Conservation (phyloP, 2,329 filamentous ascomycete genomes). For the Chaetothyriales sp. region DNA sequence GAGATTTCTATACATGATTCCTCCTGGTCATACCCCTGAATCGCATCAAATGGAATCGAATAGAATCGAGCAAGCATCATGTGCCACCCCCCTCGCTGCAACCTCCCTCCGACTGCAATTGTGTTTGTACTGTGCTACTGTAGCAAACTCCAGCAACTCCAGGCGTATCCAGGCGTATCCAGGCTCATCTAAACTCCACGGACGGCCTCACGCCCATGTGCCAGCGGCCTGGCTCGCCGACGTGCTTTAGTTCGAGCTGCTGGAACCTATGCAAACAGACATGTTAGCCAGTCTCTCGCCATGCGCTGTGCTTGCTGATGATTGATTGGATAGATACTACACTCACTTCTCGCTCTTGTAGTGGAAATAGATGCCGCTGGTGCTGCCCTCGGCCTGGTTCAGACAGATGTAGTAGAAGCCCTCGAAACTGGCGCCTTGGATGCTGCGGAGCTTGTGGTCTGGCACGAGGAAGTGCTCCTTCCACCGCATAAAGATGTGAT, state of each 20-base stretch:
- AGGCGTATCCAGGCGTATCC: no score
- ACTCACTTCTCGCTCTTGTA: conserved; percentile 92
- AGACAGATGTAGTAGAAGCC: conserved; percentile 99
- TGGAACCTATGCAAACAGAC: conserved; percentile 52
- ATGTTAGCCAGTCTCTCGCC: conserved; percentile 2
- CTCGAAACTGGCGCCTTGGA: conserved; percentile 89
- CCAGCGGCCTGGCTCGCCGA: conserved; percentile 70
- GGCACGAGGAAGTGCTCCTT: conserved; percentile 97
- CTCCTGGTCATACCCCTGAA: not conserved
- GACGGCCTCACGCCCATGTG: conserved; percentile 64
- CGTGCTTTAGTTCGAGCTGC: conserved; percentile 78
- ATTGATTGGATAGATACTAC: not conserved
- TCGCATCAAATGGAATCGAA: no score
- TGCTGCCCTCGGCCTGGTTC: conserved; percentile 72
- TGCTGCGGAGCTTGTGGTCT: conserved; percentile 79
- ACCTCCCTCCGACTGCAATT: not conserved
- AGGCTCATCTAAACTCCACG: conserved; percentile 52
- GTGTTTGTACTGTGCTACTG: not conserved
- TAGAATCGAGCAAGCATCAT: no score
- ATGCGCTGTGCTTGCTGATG: no score
- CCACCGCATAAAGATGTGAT: conserved; percentile 97
- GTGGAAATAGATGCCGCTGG: conserved; percentile 95
- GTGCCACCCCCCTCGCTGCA: not conserved
- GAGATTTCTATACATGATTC: not conserved
- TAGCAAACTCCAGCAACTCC: no score